Base-by-base conservation (phyloP, 169 alveolate species). In the Plasmodium vivax region DNA sequence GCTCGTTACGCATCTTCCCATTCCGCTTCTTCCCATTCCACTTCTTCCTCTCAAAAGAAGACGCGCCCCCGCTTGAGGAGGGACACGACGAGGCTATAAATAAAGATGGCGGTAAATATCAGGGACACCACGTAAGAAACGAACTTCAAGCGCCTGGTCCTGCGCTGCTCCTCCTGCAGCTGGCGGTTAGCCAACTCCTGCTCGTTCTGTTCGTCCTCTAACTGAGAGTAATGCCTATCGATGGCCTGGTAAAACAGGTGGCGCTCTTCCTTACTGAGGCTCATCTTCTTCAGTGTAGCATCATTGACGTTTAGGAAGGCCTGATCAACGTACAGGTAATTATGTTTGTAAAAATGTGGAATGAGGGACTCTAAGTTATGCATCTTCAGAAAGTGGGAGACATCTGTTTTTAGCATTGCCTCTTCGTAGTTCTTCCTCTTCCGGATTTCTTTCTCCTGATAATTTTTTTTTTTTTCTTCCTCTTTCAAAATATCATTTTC, bases 351-450 rank as follows among this genome's bases (percentile, higher is more conserved):
- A 92, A 92, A 92, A 47, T 14, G 30, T 14, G 92, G 92, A 12
- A 73, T 73, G 7, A 92, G 58, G 45, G 43, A n/a, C 72, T 92
- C 82, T 74, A 92, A 72, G 41, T 92, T 92, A 51, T 92, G 79
- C 38, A 27, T 47, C 19, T 56, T 92, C 12, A 92, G 77, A 92
- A 92, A 92, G 10, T 92, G 45, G 62, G 92, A 92, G 30, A 92
- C 95, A n/a, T 92, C 95, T 4, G 95, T 92, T 92, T 92, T 92
- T 92, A 51, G 58, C 95, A 92, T 92, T 12, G 16, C 62, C 41
- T 81, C 81, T 82, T 92, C 95, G 68, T 75, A 51, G 43, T 82
- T 82, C 62, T 92, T 81, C 47, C 92, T 92, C 56, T 82, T 92
- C 38, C 92, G 73, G 27, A 92, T 72, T 92, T 92, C 95, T 72